Evolutionary conservation across 257 asterid species (phyloP).

Genomic region (Galeopsis tetrahit): DNA sequence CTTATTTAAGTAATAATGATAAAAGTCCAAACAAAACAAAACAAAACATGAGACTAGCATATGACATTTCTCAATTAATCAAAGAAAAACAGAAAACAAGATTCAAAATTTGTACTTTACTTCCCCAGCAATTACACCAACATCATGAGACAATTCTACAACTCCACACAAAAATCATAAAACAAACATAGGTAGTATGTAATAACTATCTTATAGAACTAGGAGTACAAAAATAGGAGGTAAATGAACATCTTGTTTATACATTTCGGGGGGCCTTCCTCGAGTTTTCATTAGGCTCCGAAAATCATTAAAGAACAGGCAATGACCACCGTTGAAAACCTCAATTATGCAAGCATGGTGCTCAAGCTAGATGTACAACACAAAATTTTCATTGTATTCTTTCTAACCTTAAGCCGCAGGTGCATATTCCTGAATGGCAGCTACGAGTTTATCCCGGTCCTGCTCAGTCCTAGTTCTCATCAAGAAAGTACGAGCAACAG

Average conservation of each 20-base stretch:
- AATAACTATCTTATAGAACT: background rate
- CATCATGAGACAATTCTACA: background rate
- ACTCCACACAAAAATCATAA: background rate
- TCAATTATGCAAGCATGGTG: conserved; percentile 20
- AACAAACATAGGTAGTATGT: background rate
- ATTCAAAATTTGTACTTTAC: background rate
- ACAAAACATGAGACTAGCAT: background rate
- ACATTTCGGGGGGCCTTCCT: conserved; percentile 39
- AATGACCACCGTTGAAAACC: conserved; percentile 3
- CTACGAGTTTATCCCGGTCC: conserved; percentile 81
- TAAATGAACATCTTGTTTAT: conserved; percentile 22
- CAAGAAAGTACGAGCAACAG: conserved; percentile 77
- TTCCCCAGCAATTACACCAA: background rate
- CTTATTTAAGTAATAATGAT: background rate
- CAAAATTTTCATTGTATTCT: conserved; percentile 25
- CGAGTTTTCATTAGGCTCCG: conserved; percentile 22
- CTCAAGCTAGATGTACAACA: conserved; percentile 53
- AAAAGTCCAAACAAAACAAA: background rate
- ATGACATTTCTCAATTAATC: background rate
- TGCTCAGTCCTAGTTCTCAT: conserved; percentile 73
- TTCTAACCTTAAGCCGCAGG: conserved; percentile 54
- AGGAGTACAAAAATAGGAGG: background rate
- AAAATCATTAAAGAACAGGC: conserved; percentile 14
- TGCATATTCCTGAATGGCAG: conserved; percentile 77
- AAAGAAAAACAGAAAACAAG: background rate